Base-by-base conservation (phyloP, 2,329 filamentous ascomycete species). In the Tolypocladium cylindrosporum region DNA sequence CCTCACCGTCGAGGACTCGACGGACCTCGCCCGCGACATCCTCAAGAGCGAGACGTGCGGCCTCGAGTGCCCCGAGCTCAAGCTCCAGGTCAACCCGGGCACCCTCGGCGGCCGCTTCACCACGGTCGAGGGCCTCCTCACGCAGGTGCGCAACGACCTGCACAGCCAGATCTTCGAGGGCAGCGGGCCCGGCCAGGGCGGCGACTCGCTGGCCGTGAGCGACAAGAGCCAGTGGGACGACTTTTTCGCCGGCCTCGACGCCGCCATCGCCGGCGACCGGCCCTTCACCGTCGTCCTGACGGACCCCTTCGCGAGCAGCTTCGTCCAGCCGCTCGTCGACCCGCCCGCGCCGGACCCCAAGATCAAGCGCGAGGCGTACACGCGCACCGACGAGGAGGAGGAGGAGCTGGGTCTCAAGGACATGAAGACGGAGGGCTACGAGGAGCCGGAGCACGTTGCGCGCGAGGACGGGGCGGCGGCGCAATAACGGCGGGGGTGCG, bases 61-160 rank as follows among this genome's bases (percentile, higher is more conserved):
- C 14, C 80, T 99, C 60, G 84, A 87, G 67, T 96, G 91, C 71
- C 89, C 91, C 0, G 92, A 99, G 70, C 85, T 97, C 21, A 84
- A 87, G 64, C 85, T 99, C 13, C 84, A 86, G 56, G 91, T 97
- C 62, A 91, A 96, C 73, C 91, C 93, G 0, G 94, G 94, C 58
- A 99, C 94, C 0, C 84, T 99, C 21, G 94, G 94, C 60, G 94
- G 94, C 21, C 87, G 94, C 59, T 99, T 99, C 78, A 99, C 94
- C 24, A 99, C 94, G 0, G 87, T 99, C 24, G 94, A 99, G 73
- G 94, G 94, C 61, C 84, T 97, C 24, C 79, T 97, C 57, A 94
- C 91, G 0, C 90, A 99, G 70, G 90, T 99, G 60, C 89, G 92
- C 61, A 87, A 94, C 69, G 93, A 99, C 72, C 81, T 99, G 31